Base-by-base conservation (phyloP, 805 yeast species). In the Ogataea nonfermentans region DNA sequence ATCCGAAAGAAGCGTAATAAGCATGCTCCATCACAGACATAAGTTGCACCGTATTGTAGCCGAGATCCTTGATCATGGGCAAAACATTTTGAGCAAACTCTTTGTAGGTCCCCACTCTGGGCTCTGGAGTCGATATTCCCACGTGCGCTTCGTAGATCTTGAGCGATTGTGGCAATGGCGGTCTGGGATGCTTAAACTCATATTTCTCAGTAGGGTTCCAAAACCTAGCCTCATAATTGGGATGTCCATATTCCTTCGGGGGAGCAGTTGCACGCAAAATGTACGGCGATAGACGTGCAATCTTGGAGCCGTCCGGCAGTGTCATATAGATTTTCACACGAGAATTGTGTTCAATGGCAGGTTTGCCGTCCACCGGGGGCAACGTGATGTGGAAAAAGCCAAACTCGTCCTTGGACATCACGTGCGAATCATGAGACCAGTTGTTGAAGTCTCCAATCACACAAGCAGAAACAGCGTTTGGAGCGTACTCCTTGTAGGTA, bases 21-120 rank as follows among this genome's bases (percentile, higher is more conserved):
- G 99, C 98, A 61, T 91, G 99, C 64, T 91, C 99, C 99, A 91
- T 91, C 30, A 91, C 76, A 0, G 99, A 97, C 99, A 91, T 91
- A 57, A 91, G 71, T 65, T 91, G 99, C 53, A 91, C 84, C 4
- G 95, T 81, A 62, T 93, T 88, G 63, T 91, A 91, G 25, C 97
- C 97, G 44, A 90, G 71, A 47, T 82, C 77, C 51, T 79, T 79
- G 51, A 91, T 86, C 31, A 82, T 72, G n/a, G 98, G 98, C 46
- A 91, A 73, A 9, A 89, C 72, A 48, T 85, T 80, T 31, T 67
- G 51, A 10, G 96, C 84, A 61, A 91, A 91, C 60, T 91, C 95
- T 49, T 76, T 79, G 63, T 91, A 91, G 9, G 91, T 65, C 2
- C 95, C 96, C 37, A 93, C 67, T 42, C 77, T 78, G 24, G 93